Evolutionary conservation across 371 early-diverging fungal species (phyloP), one percentile per base, ranked within the genome.

Genomic region (Globomyces sp.): DNA sequence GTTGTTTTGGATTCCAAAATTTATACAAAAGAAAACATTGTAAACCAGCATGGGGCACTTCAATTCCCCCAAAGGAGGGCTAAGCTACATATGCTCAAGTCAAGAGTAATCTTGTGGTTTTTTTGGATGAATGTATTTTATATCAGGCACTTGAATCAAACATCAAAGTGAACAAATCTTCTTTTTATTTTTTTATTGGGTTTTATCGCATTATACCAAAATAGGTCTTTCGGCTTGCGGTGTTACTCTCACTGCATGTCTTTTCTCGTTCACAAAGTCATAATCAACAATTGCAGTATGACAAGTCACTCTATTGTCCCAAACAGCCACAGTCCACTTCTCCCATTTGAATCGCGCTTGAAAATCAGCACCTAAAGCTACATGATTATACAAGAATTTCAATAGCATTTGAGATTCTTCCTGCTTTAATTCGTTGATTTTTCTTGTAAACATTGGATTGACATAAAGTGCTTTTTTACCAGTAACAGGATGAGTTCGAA

Each of bases 401-500:
- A 89, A 66, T 8, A 89, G 69, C 46, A 76, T 69, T 58, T 83
- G 83, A 42, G 84, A 84, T 65, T 87, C 89, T 42, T 74, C 69
- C 36, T 74, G 72, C 8, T 76, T 66, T 8, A 89, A 69, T 13
- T 79, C 80, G n/a, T 80, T 77, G 70, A 89, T 87, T 39, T 72
- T 72, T 5, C 78, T 75, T 3, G 87, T 86, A 68, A 87, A 87
- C 44, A 72, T 84, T n/a, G 78, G 78, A 73, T 86, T 86, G 57
- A 85, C 82, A 65, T 68, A 88, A 49, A 89, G 69, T n/a, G 84
- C 62, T 68, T 87, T 87, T 85, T 85, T 85, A 43, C 86, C 85
- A 4, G 89, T 87, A 49, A 89, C 84, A 43, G 89, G 89, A 68
- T 89, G 86, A 10, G 87, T 87, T 59, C 89, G 83, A 50, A 89